phyloP scores from a whole-genome alignment of 176 grass and related monocot genomes.

The Musa schizocarpa region DNA sequence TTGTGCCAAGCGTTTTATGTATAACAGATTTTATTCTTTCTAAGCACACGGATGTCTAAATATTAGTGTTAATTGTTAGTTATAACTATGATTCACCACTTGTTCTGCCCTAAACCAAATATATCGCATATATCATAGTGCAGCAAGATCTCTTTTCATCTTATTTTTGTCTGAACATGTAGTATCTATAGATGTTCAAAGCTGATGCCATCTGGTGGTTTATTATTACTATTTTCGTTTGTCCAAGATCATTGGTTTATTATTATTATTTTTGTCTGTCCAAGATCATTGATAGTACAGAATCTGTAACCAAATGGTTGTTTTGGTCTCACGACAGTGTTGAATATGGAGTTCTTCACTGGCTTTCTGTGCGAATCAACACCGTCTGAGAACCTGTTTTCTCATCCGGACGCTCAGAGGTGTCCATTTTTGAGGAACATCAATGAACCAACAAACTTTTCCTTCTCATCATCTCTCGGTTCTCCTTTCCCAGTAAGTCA shows the following conservation, averaged over 20 bases:
- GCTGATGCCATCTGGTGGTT: no score
- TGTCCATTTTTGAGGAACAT: conserved; percentile 79
- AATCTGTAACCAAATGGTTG: neutral
- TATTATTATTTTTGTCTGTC: neutral
- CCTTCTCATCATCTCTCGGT: conserved; percentile 42
- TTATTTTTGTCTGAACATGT: no score
- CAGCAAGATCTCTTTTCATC: no score
- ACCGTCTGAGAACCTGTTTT: conserved; percentile 34
- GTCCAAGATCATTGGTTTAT: neutral
- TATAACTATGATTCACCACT: no score
- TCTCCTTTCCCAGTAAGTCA: conserved; percentile 45
- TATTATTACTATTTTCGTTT: neutral
- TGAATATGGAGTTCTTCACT: conserved; percentile 57
- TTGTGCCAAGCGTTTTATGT: no score
- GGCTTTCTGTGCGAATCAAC: conserved; percentile 37
- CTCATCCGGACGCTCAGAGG: conserved; percentile 40
- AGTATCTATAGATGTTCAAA: no score
- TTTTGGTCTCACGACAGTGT: conserved; percentile 2
- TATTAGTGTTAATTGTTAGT: no score
- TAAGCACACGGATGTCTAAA: no score
- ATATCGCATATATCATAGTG: no score
- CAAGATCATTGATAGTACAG: neutral
- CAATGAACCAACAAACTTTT: conserved; percentile 42
- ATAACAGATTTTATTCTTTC: no score
- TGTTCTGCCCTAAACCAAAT: no score